Percentiles rank a stretch among this genome's conserved stretches.
These are phyloP conservation scores for Cercospora janseana DNA, from an alignment of 2,329 filamentous ascomycete species.

Conservation along the genomic window DNA sequence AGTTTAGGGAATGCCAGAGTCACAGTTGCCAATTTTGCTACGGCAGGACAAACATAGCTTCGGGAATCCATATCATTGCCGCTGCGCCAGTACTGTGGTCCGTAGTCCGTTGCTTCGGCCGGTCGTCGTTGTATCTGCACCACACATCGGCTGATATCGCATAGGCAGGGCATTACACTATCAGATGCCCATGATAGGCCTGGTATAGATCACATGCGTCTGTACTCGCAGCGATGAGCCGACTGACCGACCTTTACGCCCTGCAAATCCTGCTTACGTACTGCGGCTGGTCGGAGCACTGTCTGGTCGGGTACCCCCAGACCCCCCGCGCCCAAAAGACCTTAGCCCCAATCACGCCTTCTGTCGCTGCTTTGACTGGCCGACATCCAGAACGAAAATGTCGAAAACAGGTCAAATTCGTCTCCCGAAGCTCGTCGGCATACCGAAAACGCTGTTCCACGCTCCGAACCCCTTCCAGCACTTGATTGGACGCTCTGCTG, in stretches of 20 bases:
- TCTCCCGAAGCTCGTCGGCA: slow-evolving; percentile 19
- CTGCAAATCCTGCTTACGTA: slow-evolving; percentile 4
- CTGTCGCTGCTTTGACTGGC: slow-evolving; percentile 10
- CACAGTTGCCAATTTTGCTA: too few species aligned
- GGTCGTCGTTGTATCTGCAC: background rate
- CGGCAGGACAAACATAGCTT: too few species aligned
- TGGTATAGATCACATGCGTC: background rate
- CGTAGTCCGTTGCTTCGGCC: background rate
- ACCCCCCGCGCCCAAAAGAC: background rate
- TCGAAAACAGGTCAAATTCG: slow-evolving; percentile 15
- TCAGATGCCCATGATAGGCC: background rate
- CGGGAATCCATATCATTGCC: too few species aligned
- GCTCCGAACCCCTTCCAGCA: slow-evolving; percentile 1
- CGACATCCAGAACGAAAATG: slow-evolving; percentile 10
- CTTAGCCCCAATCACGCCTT: slow-evolving; percentile 13
- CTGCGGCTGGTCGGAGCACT: background rate
- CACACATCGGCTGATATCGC: background rate
- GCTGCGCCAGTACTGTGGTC: background rate
- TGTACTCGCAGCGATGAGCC: background rate
- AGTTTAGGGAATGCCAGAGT: too few species aligned
- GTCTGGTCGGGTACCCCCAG: background rate
- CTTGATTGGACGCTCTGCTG: slow-evolving; percentile 17
- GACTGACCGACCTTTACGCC: slow-evolving; percentile 3
- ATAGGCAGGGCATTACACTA: background rate
- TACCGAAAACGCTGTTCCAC: slow-evolving; percentile 19